These are phyloP conservation scores for Cyberlindnera bimundalis DNA, from an alignment of 805 yeast genomes.

Conservation along the genomic window DNA sequence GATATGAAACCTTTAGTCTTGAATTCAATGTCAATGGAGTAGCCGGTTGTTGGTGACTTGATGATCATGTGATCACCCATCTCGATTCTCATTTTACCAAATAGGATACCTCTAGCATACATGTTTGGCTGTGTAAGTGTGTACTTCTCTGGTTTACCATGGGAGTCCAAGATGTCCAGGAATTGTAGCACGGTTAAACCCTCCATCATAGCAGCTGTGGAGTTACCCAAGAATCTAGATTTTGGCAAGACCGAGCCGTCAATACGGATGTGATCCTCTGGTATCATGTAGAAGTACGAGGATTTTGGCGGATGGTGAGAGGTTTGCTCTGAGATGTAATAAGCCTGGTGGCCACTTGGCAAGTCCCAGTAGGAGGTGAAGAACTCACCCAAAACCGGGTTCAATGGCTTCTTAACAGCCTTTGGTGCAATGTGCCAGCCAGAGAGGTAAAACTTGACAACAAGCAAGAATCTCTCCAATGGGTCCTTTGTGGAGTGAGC, in stretches of 20 bases:
- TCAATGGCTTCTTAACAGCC: constrained; percentile 95
- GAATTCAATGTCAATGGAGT: constrained; percentile 82
- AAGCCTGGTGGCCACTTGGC: constrained; percentile 68
- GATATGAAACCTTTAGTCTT: constrained; percentile 92
- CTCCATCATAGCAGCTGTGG: constrained; percentile 97
- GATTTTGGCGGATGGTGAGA: constrained; percentile 99
- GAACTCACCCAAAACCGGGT: constrained; percentile 90
- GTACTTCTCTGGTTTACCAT: constrained; percentile 61
- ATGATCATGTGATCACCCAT: constrained; percentile 89
- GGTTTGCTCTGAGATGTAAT: constrained; percentile 89
- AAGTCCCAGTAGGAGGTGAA: constrained; percentile 92
- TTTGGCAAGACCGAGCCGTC: constrained; percentile 89
- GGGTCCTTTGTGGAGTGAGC: constrained; percentile 64
- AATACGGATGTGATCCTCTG: constrained; percentile 73
- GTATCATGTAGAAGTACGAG: constrained; percentile 84
- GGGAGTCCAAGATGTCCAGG: constrained; percentile 49
- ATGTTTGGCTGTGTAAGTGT: constrained; percentile 92
- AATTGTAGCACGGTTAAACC: constrained; percentile 75
- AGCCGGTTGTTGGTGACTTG: constrained; percentile 54
- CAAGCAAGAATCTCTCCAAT: constrained; percentile 63
- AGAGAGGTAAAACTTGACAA: constrained; percentile 86
- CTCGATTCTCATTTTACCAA: constrained; percentile 87
- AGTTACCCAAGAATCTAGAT: constrained; percentile 88
- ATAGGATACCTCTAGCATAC: constrained; percentile 88
- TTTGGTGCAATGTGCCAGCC: constrained; percentile 99